Conservation (phyloP, 108 stramenopile genomes). For the Aurantiochytrium sp. region DNA sequence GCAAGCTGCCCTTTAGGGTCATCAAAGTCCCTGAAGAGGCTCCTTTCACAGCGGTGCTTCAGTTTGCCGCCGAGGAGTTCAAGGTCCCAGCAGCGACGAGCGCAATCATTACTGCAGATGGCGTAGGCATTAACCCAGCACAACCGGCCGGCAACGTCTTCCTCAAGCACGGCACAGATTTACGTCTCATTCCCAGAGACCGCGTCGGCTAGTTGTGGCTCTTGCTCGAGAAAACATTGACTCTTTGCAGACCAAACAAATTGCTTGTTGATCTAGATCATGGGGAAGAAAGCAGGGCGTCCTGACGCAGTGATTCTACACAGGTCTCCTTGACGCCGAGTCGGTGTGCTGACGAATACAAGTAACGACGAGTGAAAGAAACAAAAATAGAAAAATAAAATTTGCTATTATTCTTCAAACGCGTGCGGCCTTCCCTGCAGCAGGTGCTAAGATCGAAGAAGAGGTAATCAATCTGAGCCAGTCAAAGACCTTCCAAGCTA, state of each 20-base stretch:
- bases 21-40: slow-evolving; percentile 22
- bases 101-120: slow-evolving; percentile 17
- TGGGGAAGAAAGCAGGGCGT: too few species aligned
- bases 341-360: too few species aligned
- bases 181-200: slow-evolving; percentile 19
- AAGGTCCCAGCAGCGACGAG: slow-evolving; percentile 17
- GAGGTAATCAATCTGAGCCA: neutral
- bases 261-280: too few species aligned
- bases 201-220: neutral
- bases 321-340: too few species aligned
- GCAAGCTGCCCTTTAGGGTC: slow-evolving; percentile 15
- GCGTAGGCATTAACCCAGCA: slow-evolving; percentile 20
- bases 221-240: too few species aligned
- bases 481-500: neutral
- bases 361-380: too few species aligned
- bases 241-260: too few species aligned
- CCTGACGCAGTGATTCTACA: too few species aligned
- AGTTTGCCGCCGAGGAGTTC: slow-evolving; percentile 23
- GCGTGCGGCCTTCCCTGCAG: neutral
- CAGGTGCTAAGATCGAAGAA: neutral
- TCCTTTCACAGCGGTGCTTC: slow-evolving; percentile 16
- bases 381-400: too few species aligned
- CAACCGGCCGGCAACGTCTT: neutral
- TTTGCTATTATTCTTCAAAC: too few species aligned
- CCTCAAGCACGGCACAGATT: slow-evolving; percentile 21